Percentiles rank a stretch among this genome's conserved stretches.
phyloP scores from a whole-genome alignment of 495 filamentous ascomycete species.

The Sporormia fimetaria region DNA sequence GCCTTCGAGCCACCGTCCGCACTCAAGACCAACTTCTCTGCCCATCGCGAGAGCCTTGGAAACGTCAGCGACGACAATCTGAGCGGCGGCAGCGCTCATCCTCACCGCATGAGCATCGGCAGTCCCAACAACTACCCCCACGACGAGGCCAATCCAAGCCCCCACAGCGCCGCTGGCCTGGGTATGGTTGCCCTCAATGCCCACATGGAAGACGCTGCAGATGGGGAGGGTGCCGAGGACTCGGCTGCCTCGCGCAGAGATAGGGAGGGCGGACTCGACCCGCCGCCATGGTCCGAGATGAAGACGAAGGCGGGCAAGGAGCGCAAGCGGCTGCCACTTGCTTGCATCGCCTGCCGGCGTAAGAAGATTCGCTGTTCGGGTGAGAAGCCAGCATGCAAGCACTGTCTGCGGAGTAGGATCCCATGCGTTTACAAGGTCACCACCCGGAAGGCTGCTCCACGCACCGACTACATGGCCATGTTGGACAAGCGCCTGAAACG shows the following conservation, averaged over 20 bases:
- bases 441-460: slow-evolving; percentile 84
- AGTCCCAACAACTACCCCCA: slow-evolving; percentile 12
- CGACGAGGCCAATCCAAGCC: slow-evolving; percentile 20
- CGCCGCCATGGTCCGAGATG: slow-evolving; percentile 82
- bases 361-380: slow-evolving; percentile 98
- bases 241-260: slow-evolving; percentile 32
- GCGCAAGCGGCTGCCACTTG: slow-evolving; percentile 81
- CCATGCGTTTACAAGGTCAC: slow-evolving; percentile 99
- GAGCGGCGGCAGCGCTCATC: slow-evolving; percentile 11
- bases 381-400: slow-evolving; percentile 94
- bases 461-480: slow-evolving; percentile 99
- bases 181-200: slow-evolving; percentile 14
- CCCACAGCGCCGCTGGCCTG: slow-evolving; percentile 16
- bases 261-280: slow-evolving; percentile 44
- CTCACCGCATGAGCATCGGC: slow-evolving; percentile 23
- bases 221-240: slow-evolving; percentile 17
- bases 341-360: slow-evolving; percentile 88
- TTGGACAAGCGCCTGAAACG: slow-evolving; percentile 68
- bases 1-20: slow-evolving; percentile 15
- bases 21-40: slow-evolving; percentile 11
- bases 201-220: slow-evolving; percentile 14
- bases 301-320: slow-evolving; percentile 98
- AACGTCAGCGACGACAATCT: slow-evolving; percentile 19
- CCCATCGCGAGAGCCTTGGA: slow-evolving; percentile 16
- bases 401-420: slow-evolving; percentile 85